These are phyloP conservation scores for Yamadazyma friedrichii DNA, from an alignment of 1,139 yeast species.

Conservation along the genomic window DNA sequence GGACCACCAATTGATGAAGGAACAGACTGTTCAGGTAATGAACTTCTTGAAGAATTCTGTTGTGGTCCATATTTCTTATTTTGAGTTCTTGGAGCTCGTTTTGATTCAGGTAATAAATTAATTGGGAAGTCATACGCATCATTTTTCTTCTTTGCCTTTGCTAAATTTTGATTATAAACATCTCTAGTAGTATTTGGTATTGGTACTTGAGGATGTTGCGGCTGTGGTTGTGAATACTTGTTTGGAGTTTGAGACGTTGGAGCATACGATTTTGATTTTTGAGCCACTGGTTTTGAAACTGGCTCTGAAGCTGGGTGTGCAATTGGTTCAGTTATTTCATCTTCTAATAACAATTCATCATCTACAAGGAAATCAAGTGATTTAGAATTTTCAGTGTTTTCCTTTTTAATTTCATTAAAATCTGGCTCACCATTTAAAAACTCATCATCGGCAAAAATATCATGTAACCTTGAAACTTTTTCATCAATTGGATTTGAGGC, in stretches of 20 bases:
- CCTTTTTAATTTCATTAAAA: slow-evolving; percentile 3
- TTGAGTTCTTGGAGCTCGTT: slow-evolving; percentile 32
- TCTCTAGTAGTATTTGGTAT: not conserved
- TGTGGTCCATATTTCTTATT: slow-evolving; percentile 28
- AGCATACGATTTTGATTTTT: not conserved
- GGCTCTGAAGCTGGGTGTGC: slow-evolving; percentile 6
- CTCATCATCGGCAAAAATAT: slow-evolving; percentile 15
- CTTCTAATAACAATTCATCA: slow-evolving; percentile 18
- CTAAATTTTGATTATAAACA: slow-evolving; percentile 27
- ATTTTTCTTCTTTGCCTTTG: slow-evolving; percentile 53
- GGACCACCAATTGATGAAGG: slow-evolving; percentile 8
- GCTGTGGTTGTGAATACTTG: not conserved
- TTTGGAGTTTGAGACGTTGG: not conserved
- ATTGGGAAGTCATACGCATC: slow-evolving; percentile 83
- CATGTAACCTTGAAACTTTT: slow-evolving; percentile 6
- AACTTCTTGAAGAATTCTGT: slow-evolving; percentile 7
- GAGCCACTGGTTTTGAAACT: not conserved
- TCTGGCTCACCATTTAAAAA: slow-evolving; percentile 12
- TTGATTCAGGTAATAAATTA: slow-evolving; percentile 46
- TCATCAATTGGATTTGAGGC: not conserved
- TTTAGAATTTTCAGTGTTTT: not conserved
- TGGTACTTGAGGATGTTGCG: not conserved
- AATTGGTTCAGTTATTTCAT: slow-evolving; percentile 10
- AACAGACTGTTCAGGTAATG: slow-evolving; percentile 12
- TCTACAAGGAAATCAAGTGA: slow-evolving; percentile 16